phyloP scores from a whole-genome alignment of 2,329 filamentous ascomycete species.

The Chalaropsis thielavioides region DNA sequence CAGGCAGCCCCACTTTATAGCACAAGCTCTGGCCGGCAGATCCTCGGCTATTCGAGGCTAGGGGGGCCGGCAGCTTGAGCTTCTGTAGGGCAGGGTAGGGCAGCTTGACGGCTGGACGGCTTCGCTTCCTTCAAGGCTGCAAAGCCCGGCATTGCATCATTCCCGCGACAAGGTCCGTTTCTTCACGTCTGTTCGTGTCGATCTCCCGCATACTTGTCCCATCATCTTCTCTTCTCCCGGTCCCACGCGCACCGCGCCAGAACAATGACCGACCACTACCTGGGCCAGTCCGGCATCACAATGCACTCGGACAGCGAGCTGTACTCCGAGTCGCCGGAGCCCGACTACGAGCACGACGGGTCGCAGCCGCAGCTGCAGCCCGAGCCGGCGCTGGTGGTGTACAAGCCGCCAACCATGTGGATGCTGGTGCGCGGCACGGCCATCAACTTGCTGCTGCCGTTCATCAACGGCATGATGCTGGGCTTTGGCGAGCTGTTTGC shows the following conservation, averaged over 20 bases:
- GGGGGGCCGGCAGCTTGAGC: background rate
- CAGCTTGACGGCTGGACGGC: background rate
- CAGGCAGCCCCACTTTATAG: background rate
- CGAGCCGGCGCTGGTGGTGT: conserved; percentile 55
- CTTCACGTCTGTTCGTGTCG: background rate
- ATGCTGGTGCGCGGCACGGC: conserved; percentile 72
- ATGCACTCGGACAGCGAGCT: conserved; percentile 74
- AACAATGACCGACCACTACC: conserved; percentile 13
- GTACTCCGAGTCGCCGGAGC: conserved; percentile 55
- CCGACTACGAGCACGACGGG: conserved; percentile 36
- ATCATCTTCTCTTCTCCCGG: background rate
- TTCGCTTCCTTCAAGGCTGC: background rate
- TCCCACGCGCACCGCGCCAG: background rate
- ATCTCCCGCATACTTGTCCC: background rate
- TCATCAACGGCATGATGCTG: conserved; percentile 96
- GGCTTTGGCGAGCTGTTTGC: conserved; percentile 95
- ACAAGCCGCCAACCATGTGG: conserved; percentile 79
- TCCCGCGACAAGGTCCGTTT: background rate
- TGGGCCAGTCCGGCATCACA: conserved; percentile 60
- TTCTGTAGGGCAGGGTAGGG: background rate
- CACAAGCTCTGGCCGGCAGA: background rate
- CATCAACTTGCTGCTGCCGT: conserved; percentile 90
- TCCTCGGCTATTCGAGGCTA: background rate
- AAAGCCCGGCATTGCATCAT: conserved; percentile 1
- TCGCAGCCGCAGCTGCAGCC: conserved; percentile 36